phyloP scores from a whole-genome alignment of 495 filamentous ascomycete genomes.

The Copromyces sp. region DNA sequence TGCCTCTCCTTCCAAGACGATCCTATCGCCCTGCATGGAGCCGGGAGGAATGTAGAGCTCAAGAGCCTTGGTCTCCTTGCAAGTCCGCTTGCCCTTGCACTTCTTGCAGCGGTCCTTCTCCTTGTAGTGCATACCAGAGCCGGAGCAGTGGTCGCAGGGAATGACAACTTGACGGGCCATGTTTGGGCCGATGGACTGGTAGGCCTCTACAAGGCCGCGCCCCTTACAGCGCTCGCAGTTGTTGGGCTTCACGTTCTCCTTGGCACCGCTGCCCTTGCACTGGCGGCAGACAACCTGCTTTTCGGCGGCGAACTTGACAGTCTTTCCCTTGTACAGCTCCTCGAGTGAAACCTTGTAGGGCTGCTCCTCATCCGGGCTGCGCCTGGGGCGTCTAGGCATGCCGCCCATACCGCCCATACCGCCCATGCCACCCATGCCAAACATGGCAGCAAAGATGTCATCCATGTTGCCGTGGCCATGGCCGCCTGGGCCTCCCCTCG shows the following conservation, averaged over 20 bases:
- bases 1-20: slow-evolving; percentile 86
- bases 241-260: slow-evolving; percentile 80
- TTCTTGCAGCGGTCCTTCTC: slow-evolving; percentile 97
- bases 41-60: slow-evolving; percentile 95
- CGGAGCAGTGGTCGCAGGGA: slow-evolving; percentile 67
- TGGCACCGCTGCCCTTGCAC: slow-evolving; percentile 86
- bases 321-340: slow-evolving; percentile 97
- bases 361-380: slow-evolving; percentile 76
- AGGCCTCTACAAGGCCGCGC: slow-evolving; percentile 56
- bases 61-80: slow-evolving; percentile 78
- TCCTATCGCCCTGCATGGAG: slow-evolving; percentile 76
- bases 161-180: slow-evolving; percentile 67
- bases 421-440: slow-evolving; percentile 55
- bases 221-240: slow-evolving; percentile 78
- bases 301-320: slow-evolving; percentile 84
- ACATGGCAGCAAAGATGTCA: slow-evolving; percentile 90
- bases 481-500: slow-evolving; percentile 50
- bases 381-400: slow-evolving; percentile 49
- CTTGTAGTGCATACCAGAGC: slow-evolving; percentile 71
- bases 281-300: slow-evolving; percentile 81
- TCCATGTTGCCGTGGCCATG: slow-evolving; percentile 65
- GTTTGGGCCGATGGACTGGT: slow-evolving; percentile 69
- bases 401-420: slow-evolving; percentile 43
- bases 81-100: slow-evolving; percentile 83
- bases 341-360: slow-evolving; percentile 83